Percentiles rank a stretch among this genome's conserved stretches.
These are phyloP conservation scores for Monosporascus sp. DNA, from an alignment of 2,329 filamentous ascomycete genomes.

Conservation along the genomic window DNA sequence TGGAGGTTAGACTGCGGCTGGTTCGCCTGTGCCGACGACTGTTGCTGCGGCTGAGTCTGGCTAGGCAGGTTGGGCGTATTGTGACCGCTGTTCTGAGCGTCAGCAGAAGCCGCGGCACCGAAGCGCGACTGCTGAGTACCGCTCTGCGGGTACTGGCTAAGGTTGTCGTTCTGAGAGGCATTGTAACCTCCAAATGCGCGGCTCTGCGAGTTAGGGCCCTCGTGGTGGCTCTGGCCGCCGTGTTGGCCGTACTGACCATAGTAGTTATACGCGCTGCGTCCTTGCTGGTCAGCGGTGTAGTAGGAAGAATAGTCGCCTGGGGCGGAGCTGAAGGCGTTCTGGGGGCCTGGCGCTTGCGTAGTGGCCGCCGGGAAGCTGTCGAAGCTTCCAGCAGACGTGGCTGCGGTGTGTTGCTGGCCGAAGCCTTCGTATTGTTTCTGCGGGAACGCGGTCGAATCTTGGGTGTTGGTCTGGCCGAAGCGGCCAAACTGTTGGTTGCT, in stretches of 20 bases:
- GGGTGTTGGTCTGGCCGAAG: slow-evolving; percentile 57
- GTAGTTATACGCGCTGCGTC: slow-evolving; percentile 74
- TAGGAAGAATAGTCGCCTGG: slow-evolving; percentile 79
- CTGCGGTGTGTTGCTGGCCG: slow-evolving; percentile 63
- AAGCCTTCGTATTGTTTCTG: slow-evolving; percentile 90
- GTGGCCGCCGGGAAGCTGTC: slow-evolving; percentile 57
- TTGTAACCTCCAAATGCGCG: slow-evolving; percentile 74
- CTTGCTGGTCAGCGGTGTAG: slow-evolving; percentile 70
- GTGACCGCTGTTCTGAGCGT: slow-evolving; percentile 80
- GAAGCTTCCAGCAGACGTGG: slow-evolving; percentile 38
- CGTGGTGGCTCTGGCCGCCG: slow-evolving; percentile 62
- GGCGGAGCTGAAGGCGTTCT: slow-evolving; percentile 65
- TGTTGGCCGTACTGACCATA: slow-evolving; percentile 49
- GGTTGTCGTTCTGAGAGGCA: slow-evolving; percentile 56
- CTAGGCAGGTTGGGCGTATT: slow-evolving; percentile 80
- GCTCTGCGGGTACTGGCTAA: slow-evolving; percentile 69
- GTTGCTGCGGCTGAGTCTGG: slow-evolving; percentile 48
- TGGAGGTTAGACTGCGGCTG: slow-evolving; percentile 34
- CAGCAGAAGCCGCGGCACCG: slow-evolving; percentile 50
- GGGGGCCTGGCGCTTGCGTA: slow-evolving; percentile 49
- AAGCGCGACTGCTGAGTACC: slow-evolving; percentile 62
- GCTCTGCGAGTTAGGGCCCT: slow-evolving; percentile 65
- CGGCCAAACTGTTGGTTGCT: slow-evolving; percentile 63
- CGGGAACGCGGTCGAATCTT: slow-evolving; percentile 54
- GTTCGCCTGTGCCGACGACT: slow-evolving; percentile 25